phyloP scores from a whole-genome alignment of 2,329 filamentous ascomycete species.

The Paraphaeosphaeria sporulosa region DNA sequence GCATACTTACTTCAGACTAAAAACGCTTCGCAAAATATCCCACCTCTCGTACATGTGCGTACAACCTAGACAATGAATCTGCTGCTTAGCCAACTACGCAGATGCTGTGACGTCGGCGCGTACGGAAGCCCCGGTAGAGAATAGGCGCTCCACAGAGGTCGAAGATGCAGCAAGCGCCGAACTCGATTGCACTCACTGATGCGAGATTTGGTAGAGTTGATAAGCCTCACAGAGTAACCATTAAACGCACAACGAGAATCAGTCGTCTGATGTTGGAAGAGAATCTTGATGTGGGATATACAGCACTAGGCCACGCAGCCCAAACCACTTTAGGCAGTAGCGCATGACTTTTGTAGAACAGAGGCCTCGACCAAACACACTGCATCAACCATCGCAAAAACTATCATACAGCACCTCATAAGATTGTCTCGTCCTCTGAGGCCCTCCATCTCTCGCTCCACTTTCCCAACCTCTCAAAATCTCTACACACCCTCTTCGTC shows the following conservation, averaged over 20 bases:
- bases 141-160: not conserved
- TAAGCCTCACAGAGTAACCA: not conserved
- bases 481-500: conserved; percentile 15
- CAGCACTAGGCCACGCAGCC: not conserved
- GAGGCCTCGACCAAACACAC: not conserved
- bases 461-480: conserved; percentile 12
- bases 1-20: conserved; percentile 1
- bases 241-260: not conserved
- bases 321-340: conserved; percentile 1
- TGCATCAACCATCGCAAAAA: not conserved
- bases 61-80: not conserved
- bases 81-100: not conserved
- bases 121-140: not conserved
- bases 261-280: not conserved
- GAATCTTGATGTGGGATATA: not conserved
- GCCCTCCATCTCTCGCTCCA: conserved; percentile 12
- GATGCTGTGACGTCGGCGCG: not conserved
- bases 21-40: not conserved
- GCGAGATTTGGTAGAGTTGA: not conserved
- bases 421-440: not conserved
- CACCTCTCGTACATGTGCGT: not conserved
- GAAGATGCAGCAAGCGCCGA: not conserved
- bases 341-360: not conserved
- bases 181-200: not conserved
- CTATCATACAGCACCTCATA: not conserved